Evolutionary conservation across 1,284 basidiomycete species (phyloP).

Genomic region (Hymenochaete sp.): DNA sequence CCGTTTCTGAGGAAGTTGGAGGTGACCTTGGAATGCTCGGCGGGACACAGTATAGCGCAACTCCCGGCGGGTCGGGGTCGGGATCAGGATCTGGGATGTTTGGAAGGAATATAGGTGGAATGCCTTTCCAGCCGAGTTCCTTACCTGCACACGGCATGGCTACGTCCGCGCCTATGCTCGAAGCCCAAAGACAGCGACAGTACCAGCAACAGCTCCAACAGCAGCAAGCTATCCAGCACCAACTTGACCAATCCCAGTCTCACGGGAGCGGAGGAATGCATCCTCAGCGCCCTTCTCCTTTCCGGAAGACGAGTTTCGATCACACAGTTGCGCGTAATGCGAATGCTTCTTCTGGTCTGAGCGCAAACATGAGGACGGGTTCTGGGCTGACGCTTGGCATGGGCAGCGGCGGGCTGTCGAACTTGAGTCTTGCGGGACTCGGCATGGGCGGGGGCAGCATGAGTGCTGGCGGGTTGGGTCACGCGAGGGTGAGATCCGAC

Average conservation of each 20-base stretch:
- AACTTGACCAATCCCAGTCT: too few relatives aligned
- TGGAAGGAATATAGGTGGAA: constrained; percentile 3
- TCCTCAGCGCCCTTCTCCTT: too few relatives aligned
- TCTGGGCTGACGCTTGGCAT: too few relatives aligned
- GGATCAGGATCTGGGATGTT: too few relatives aligned
- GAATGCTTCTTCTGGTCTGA: constrained; percentile 41
- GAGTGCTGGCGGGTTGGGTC: constrained; percentile 33
- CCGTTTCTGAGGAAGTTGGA: constrained; percentile 46
- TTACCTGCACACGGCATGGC: constrained; percentile 49
- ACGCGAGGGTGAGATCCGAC: constrained; percentile 7
- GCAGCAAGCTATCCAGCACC: background rate
- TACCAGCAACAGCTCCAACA: constrained; percentile 32
- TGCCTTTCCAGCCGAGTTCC: constrained; percentile 53
- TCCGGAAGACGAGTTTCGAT: constrained; percentile 88
- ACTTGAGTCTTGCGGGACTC: too few relatives aligned
- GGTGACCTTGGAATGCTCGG: constrained; percentile 1
- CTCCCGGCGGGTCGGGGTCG: background rate
- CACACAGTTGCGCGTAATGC: constrained; percentile 72
- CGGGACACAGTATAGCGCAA: background rate
- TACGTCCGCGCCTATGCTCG: background rate
- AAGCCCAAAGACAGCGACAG: constrained; percentile 35
- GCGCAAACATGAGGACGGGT: too few relatives aligned
- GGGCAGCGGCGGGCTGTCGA: too few relatives aligned
- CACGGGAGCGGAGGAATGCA: constrained; percentile 38
- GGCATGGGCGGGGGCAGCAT: too few relatives aligned